Percentiles rank a stretch among this genome's conserved stretches.
Conservation (phyloP, 1,139 yeast genomes). For the Scheffersomyces titani region DNA sequence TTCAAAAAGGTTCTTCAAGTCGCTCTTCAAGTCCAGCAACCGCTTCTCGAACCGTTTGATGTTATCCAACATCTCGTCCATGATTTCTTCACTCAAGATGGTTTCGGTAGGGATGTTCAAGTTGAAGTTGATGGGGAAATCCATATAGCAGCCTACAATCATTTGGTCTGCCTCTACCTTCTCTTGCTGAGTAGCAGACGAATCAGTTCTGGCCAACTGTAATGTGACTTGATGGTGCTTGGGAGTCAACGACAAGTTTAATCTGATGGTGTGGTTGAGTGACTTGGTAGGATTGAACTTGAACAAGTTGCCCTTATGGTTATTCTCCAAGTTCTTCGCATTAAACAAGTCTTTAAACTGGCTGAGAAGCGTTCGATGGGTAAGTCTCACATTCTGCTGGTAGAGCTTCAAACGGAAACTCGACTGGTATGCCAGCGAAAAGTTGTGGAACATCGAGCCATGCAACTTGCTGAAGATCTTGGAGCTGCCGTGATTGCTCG, state of each 20-base stretch:
- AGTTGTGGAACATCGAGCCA: constrained; percentile 25
- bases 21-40: constrained; percentile 36
- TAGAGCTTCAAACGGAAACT: constrained; percentile 21
- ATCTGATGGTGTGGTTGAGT: constrained; percentile 5
- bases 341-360: constrained; percentile 11
- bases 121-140: constrained; percentile 45
- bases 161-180: constrained; percentile 11
- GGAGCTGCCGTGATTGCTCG: constrained; percentile 6
- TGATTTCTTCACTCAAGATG: constrained; percentile 48
- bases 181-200: constrained; percentile 25
- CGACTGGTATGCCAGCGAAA: constrained; percentile 25
- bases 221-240: constrained; percentile 39
- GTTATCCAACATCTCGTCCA: constrained; percentile 39
- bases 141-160: constrained; percentile 49
- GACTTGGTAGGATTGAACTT: not conserved
- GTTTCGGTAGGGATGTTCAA: constrained; percentile 51
- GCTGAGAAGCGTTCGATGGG: constrained; percentile 19
- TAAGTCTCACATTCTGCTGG: constrained; percentile 18
- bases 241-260: constrained; percentile 33
- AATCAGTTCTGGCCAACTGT: constrained; percentile 35
- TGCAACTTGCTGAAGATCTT: constrained; percentile 12
- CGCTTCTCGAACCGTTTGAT: constrained; percentile 34
- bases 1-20: constrained; percentile 39
- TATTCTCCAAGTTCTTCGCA: not conserved
- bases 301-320: not conserved